Base-by-base conservation (phyloP, 108 stramenopile species). In the Nannochloropsis gaditana region DNA sequence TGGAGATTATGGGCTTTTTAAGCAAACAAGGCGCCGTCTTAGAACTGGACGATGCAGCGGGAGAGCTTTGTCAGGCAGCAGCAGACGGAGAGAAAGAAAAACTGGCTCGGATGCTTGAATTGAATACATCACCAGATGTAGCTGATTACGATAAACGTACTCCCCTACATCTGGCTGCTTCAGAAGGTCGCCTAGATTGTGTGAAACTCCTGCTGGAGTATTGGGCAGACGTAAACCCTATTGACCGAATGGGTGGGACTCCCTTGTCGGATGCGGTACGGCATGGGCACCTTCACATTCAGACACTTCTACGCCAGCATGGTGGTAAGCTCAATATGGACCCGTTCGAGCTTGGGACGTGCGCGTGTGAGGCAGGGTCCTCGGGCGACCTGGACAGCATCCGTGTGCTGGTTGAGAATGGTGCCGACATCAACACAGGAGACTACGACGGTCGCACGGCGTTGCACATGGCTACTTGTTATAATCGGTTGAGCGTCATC, bases 31-130 rank as follows among this genome's bases (percentile, higher is more conserved):
- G 59, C 2, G 59, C 59, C 3, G 59, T 73, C 19, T n/a, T 73
- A n/a, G 59, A 73, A 8, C n/a, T 73, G n/a, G 59, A 73, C 19
- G 59, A 73, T 73, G 59, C 59, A n/a, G 59, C 59, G 59, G 59
- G 59, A n/a, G 5, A 73, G 59, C 59, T 73, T n/a, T 73, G 59
- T n/a, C 59, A 73, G 59, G 59, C 59, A n/a, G 59, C 59, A n/a
- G 59, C 59, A n/a, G 59, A 73, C n/a, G 59, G 59, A n/a, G 59
- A 73, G 59, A 15, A 3, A n/a, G 8, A 73, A 73, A 73, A 73
- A n/a, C n/a, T 73, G 59, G 59, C 59, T n/a, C 59, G 59, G 59
- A 73, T 73, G 59, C 59, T 73, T 73, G 59, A 73, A n/a, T n/a
- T 73, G 59, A 73, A 73, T 6, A 8, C n/a, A 73, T 73, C 59